Evolutionary conservation across 2,329 filamentous ascomycete genomes (phyloP), one percentile per base, ranked within the genome.

Genomic region (Phialophora chinensis): DNA sequence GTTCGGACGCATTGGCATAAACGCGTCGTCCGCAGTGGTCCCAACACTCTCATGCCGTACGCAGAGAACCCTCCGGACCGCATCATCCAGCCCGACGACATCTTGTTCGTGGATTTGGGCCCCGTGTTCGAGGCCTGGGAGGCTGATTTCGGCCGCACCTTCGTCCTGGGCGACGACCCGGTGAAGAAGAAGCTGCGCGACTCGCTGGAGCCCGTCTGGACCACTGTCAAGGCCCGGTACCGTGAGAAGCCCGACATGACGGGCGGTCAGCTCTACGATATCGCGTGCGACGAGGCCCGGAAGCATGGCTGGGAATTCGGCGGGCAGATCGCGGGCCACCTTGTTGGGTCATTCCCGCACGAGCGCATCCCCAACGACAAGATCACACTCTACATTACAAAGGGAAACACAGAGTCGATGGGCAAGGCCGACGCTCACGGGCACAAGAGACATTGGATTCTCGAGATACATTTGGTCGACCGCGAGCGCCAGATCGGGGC

Each of bases 1-100:
- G 77, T 85, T 11, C 73, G 75, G 17, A 84, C 80, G 1, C 81
- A 85, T 66, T 85, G 83, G 83, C 83, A 85, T 73, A 85, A 85
- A 71, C 79, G 82, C 4, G 78, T 85, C 0, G 77, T 85, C 38
- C 76, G 83, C 7, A 83, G 80, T 67, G 83, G 83, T 0, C 79
- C 81, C 4, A 84, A 86, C 72, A 85, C 83, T 0, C 69, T 85
- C 3, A 66, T 73, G 1, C 83, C 83, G 0, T 85, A 83, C 62
- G 73, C 75, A 3, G 83, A 83, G 2, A 84, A 84, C 70, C 82
- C 83, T 0, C 81, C 82, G 0, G 82, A 85, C 67, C 81, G 83
- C 3, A 72, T 79, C 35, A 80, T 86, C 56, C 69, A 81, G 66
- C 71, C 74, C 2, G 82, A 84, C 60, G 83, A 86, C 63, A 85